Percentiles rank a stretch among this genome's conserved stretches.
Conservation (phyloP, 345 rosid species). For the Populus ilicifolia region DNA sequence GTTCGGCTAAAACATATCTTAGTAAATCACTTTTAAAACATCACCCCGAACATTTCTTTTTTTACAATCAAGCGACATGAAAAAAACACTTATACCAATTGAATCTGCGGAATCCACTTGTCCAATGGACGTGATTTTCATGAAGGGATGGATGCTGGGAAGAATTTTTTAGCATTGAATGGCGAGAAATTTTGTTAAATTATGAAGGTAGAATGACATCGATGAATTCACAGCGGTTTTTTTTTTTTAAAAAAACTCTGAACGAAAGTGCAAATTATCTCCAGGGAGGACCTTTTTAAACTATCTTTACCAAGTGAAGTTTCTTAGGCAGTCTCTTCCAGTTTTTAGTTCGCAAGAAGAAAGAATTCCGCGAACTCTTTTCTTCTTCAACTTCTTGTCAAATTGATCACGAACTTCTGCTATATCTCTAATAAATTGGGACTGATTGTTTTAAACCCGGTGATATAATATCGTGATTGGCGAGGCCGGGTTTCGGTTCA, state of each 20-base stretch:
- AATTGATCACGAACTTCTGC: neutral
- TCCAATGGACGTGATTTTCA: neutral
- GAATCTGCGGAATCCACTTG: no score
- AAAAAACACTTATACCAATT: no score
- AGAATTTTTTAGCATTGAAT: neutral
- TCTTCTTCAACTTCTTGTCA: neutral
- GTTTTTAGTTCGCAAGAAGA: no score
- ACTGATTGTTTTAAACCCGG: neutral
- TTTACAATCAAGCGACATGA: no score
- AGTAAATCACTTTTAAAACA: no score
- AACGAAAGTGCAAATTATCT: neutral
- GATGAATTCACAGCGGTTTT: neutral
- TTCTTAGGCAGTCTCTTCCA: neutral
- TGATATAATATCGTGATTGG: neutral
- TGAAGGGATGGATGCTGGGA: neutral
- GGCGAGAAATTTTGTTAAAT: neutral
- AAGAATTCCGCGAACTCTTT: neutral
- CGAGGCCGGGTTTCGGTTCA: neutral
- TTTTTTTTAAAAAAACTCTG: no score
- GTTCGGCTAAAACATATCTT: no score
- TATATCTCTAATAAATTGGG: neutral
- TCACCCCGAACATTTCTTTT: no score
- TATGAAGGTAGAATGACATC: neutral
- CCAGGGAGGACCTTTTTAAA: neutral
- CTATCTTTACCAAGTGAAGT: neutral